These are phyloP conservation scores for Chlamydomonas incerta DNA, from an alignment of 139 green algal species.

Conservation along the genomic window DNA sequence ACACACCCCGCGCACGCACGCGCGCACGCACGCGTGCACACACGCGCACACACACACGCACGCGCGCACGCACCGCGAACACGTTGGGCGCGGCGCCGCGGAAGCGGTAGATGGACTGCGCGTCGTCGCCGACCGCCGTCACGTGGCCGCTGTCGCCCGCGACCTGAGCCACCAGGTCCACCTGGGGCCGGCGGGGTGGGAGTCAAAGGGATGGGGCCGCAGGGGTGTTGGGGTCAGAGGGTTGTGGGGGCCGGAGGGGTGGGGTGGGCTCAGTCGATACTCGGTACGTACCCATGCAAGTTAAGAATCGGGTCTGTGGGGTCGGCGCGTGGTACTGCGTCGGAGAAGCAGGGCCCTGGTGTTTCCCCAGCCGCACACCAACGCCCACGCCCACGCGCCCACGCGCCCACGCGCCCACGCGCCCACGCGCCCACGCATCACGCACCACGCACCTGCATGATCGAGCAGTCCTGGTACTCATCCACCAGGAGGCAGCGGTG, in stretches of 20 bases:
- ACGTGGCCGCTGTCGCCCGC: conserved; percentile 5
- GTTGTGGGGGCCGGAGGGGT: too few relatives aligned
- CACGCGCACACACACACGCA: background rate
- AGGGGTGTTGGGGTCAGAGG: too few relatives aligned
- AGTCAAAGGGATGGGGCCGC: background rate
- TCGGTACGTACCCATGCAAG: too few relatives aligned
- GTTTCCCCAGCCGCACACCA: too few relatives aligned
- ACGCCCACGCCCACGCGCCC: too few relatives aligned
- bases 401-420: too few relatives aligned
- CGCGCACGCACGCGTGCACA: background rate
- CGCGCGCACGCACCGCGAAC: background rate
- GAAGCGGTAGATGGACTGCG: conserved; percentile 51
- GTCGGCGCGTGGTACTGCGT: too few relatives aligned
- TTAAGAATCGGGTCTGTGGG: too few relatives aligned
- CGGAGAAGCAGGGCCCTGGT: too few relatives aligned
- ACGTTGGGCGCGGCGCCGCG: conserved; percentile 30
- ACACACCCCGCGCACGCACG: too few relatives aligned
- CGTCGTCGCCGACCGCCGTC: conserved; percentile 60
- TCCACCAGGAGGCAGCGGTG: conserved; percentile 46
- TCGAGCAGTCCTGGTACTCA: conserved; percentile 55
- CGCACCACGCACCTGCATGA: conserved; percentile 24
- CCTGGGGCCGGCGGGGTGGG: background rate
- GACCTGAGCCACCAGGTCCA: conserved; percentile 41
- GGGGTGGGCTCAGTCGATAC: too few relatives aligned
- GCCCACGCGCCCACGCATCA: too few relatives aligned